Base-by-base conservation (phyloP, 2,329 filamentous ascomycete genomes). In the Alternaria burnsii region DNA sequence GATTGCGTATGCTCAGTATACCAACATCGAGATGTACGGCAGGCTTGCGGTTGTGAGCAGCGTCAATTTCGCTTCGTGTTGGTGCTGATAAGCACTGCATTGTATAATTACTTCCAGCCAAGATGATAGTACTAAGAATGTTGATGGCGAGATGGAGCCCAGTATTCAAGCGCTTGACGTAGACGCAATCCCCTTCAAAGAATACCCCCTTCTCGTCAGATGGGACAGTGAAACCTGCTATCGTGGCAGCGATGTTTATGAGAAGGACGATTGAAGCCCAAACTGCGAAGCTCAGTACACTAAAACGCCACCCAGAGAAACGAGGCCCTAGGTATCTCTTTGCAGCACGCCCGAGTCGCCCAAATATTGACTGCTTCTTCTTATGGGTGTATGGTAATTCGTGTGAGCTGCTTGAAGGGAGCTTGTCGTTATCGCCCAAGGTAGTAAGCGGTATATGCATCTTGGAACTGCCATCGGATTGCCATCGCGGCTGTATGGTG, bases 81-180 rank as follows among this genome's bases (percentile, higher is more conserved):
- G 85, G 85, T 0, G 84, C 79, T 12, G 74, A 80, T 12, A 87
- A 70, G 20, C 81, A 76, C 60, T 87, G 85, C 82, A 86, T 85
- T 56, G 78, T 81, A 8, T 48, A 48, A 14, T 48, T 48, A 8
- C 46, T 48, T 1, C 46, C 46, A 36, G 30, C 30, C 11, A 48
- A 5, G 3, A 48, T 4, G 2, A 48, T 24, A 1, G 46, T 48
- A n/a, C 46, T 48, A 14, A 48, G 11, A 14, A 48, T 11, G 2
- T 48, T 48, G 2, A 48, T 48, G 46, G 4, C 18, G 1, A 48
- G 7, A 36, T 48, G 46, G 1, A 36, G 32, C 0, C 32, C 11
- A 1, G 32, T 36, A 16, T 34, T 34, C 1, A 34, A 2, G 1
- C 32, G 11, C 14, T 34, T 34, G 0, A 34, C 32, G 1, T 12